Evolutionary conservation across 352 stramenopile genomes (phyloP).

Genomic region (Globisporangium okanoganense): DNA sequence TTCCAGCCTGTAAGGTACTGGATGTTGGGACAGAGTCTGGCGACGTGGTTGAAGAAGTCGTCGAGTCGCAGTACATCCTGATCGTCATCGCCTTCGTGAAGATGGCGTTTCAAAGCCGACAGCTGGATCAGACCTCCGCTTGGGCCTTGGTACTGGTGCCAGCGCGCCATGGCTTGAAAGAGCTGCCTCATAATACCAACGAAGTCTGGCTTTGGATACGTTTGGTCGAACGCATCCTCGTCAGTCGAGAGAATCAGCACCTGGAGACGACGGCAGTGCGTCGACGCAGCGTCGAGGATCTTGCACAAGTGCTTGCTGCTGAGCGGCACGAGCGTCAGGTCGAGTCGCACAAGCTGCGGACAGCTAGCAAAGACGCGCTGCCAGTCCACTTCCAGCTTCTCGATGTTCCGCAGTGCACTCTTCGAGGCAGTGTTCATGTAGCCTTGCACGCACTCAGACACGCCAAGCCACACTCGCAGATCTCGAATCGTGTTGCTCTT

Average conservation of each 20-base stretch:
- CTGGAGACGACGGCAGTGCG: conserved; percentile 7
- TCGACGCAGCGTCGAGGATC: conserved; percentile 12
- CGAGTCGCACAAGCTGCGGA: conserved; percentile 10
- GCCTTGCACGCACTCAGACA: too few relatives aligned
- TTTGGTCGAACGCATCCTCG: not conserved
- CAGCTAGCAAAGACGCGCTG: conserved; percentile 7
- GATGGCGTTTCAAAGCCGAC: not conserved
- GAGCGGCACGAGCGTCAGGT: conserved; percentile 14
- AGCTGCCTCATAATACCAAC: not conserved
- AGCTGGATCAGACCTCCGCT: not conserved
- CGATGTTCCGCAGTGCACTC: not conserved
- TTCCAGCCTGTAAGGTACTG: too few relatives aligned
- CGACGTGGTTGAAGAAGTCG: too few relatives aligned
- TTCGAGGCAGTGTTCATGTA: too few relatives aligned
- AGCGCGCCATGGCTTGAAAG: not conserved
- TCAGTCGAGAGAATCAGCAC: conserved; percentile 15
- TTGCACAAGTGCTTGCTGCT: not conserved
- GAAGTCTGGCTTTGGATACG: not conserved
- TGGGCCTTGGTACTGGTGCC: not conserved
- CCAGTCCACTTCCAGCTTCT: conserved; percentile 15
- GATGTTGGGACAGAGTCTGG: too few relatives aligned
- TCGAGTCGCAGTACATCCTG: not conserved
- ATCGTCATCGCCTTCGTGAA: not conserved
- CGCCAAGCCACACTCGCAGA: not conserved
- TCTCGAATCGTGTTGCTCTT: not conserved